Evolutionary conservation across 768 basidiomycete genomes (phyloP).

Genomic region (Cystofilobasidium capitatum): DNA sequence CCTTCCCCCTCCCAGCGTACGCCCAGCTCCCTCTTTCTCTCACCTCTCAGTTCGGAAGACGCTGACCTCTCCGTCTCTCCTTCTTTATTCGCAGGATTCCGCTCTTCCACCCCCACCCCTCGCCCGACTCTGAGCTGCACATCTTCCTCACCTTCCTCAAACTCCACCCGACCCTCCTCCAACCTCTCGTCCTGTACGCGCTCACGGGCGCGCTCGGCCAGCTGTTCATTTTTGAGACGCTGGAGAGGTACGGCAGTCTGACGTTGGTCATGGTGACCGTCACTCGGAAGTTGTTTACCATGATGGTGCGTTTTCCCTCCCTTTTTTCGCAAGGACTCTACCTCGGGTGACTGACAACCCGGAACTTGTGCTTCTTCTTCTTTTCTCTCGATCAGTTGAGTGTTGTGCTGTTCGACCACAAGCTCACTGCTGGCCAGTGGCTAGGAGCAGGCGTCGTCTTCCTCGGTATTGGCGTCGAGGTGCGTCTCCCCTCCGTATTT

Average conservation of each 20-base stretch:
- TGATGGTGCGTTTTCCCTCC: slow-evolving; percentile 48
- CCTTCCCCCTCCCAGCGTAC: slow-evolving; percentile 40
- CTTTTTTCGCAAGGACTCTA: not conserved
- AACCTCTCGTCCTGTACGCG: slow-evolving; percentile 72
- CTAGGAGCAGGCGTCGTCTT: slow-evolving; percentile 84
- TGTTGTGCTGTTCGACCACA: slow-evolving; percentile 83
- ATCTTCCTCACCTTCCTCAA: slow-evolving; percentile 62
- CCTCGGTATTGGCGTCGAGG: slow-evolving; percentile 88
- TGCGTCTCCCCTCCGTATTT: not conserved
- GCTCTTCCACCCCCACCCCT: slow-evolving; percentile 17
- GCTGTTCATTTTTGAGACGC: slow-evolving; percentile 92
- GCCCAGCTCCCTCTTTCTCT: no score
- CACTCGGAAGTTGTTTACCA: slow-evolving; percentile 93
- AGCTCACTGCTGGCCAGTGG: slow-evolving; percentile 78
- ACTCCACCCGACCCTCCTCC: slow-evolving; percentile 62
- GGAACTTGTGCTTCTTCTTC: not conserved
- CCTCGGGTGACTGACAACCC: not conserved
- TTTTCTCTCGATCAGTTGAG: slow-evolving; percentile 46
- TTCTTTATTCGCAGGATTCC: slow-evolving; percentile 14
- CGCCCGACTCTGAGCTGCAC: slow-evolving; percentile 30
- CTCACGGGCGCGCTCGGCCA: slow-evolving; percentile 88
- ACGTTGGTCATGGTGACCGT: slow-evolving; percentile 68
- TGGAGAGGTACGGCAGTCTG: slow-evolving; percentile 39
- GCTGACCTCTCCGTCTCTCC: slow-evolving; percentile 27
- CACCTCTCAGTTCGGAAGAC: slow-evolving; percentile 50